Conservation (phyloP, 2,329 filamentous ascomycete genomes). For the Penicillium brasilianum region DNA sequence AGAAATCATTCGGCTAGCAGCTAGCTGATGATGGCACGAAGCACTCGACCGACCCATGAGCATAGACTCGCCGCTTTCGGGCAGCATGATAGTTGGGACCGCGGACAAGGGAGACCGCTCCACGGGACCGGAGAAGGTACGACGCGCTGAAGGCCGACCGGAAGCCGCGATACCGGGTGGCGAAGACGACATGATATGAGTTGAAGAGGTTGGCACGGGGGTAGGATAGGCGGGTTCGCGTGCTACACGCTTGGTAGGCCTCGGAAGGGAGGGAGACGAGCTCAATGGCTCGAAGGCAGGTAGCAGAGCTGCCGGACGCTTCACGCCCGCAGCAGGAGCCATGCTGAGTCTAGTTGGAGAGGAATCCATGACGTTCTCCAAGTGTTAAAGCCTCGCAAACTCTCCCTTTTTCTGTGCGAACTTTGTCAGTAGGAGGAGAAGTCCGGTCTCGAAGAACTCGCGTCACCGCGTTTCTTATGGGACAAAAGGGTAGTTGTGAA, state of each 20-base stretch:
- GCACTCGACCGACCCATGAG: slow-evolving; percentile 93
- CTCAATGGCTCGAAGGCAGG: slow-evolving; percentile 57
- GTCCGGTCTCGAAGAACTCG: slow-evolving; percentile 33
- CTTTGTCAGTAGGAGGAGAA: slow-evolving; percentile 25
- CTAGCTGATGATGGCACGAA: slow-evolving; percentile 93
- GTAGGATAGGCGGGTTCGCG: slow-evolving; percentile 74
- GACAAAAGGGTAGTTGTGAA: slow-evolving; percentile 14
- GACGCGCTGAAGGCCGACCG: slow-evolving; percentile 61
- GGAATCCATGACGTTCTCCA: slow-evolving; percentile 44
- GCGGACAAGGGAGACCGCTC: slow-evolving; percentile 83
- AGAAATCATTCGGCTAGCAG: slow-evolving; percentile 88
- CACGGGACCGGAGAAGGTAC: slow-evolving; percentile 64
- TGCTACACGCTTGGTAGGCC: slow-evolving; percentile 53
- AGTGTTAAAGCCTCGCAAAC: slow-evolving; percentile 19
- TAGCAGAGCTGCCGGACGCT: slow-evolving; percentile 54
- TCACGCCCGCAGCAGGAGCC: slow-evolving; percentile 47
- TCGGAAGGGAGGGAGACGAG: slow-evolving; percentile 55
- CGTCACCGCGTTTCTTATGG: slow-evolving; percentile 28
- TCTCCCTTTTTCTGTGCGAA: slow-evolving; percentile 14
- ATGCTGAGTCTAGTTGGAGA: slow-evolving; percentile 45
- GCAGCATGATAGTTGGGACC: slow-evolving; percentile 81
- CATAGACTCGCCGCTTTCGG: slow-evolving; percentile 78
- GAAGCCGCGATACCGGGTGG: slow-evolving; percentile 62
- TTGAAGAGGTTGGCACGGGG: slow-evolving; percentile 90
- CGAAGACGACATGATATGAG: slow-evolving; percentile 86